Conservation (phyloP, 148 eudicot species). For the Vaccinium macrocarpon region DNA sequence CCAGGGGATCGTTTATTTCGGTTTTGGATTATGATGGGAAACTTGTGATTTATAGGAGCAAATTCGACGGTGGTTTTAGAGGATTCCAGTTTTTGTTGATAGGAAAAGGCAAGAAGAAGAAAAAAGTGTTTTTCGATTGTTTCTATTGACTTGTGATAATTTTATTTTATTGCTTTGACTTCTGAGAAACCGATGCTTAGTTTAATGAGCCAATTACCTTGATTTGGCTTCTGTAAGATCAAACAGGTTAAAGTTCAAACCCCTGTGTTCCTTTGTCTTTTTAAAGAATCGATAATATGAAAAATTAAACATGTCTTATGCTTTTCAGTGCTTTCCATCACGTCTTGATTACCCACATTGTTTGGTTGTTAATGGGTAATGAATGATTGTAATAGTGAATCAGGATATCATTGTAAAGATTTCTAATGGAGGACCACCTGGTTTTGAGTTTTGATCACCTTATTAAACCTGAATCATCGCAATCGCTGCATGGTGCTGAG, state of each 20-base stretch:
- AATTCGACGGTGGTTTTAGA: not conserved
- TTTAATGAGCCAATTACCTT: not conserved
- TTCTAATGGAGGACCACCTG: conserved; percentile 60
- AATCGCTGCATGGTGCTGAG: conserved; percentile 37
- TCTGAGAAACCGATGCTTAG: not conserved
- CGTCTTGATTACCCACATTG: not conserved
- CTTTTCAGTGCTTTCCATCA: not conserved
- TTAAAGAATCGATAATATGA: not conserved
- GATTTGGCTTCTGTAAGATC: not conserved
- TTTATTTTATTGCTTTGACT: not conserved
- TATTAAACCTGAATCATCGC: conserved; percentile 31
- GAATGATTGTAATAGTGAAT: conserved; percentile 7
- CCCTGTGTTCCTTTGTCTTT: not conserved
- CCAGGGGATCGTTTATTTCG: not conserved
- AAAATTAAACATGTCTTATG: not conserved
- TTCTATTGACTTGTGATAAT: not conserved
- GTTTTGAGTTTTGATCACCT: conserved; percentile 57
- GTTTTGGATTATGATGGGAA: not conserved
- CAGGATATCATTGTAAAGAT: conserved; percentile 12
- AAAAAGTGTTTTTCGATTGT: not conserved
- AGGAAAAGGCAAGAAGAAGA: not conserved
- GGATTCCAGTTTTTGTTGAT: not conserved
- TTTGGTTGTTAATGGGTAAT: conserved; percentile 10
- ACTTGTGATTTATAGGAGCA: not conserved
- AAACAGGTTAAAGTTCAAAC: not conserved